These are phyloP conservation scores for Aspergillus versicolor DNA, from an alignment of 2,329 filamentous ascomycete species.

Conservation along the genomic window DNA sequence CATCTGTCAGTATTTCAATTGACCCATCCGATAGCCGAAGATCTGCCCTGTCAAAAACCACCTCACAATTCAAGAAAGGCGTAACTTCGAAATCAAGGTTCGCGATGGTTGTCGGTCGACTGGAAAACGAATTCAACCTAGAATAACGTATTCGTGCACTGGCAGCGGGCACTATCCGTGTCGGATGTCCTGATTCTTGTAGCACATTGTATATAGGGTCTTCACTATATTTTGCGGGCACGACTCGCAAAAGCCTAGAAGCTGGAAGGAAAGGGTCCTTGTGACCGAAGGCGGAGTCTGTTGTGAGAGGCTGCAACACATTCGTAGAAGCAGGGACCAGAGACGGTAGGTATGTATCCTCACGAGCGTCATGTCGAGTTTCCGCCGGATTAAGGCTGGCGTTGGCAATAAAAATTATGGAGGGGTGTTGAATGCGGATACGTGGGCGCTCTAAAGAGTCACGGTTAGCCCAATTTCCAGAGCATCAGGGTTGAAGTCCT, in stretches of 20 bases:
- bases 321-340: conserved; percentile 58
- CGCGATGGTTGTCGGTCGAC: conserved; percentile 50
- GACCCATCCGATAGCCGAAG: conserved; percentile 49
- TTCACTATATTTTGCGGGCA: conserved; percentile 51
- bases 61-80: conserved; percentile 50
- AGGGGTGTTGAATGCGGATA: conserved; percentile 55
- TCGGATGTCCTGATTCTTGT: conserved; percentile 53
- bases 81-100: conserved; percentile 58
- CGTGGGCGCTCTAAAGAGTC: conserved; percentile 41
- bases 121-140: conserved; percentile 44
- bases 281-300: conserved; percentile 48
- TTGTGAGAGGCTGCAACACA: conserved; percentile 55
- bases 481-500: conserved; percentile 12
- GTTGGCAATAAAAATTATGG: conserved; percentile 54
- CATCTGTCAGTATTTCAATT: conserved; percentile 44
- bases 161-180: conserved; percentile 55
- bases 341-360: conserved; percentile 55
- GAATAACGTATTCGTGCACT: conserved; percentile 58
- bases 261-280: conserved; percentile 57
- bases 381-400: conserved; percentile 47
- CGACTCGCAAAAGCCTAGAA: conserved; percentile 56
- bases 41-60: conserved; percentile 50
- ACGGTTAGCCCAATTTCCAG: conserved; percentile 14
- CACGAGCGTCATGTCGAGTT: conserved; percentile 33
- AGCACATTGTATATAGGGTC: conserved; percentile 54